These are phyloP conservation scores for Thelonectria rubi DNA, from an alignment of 2,329 filamentous ascomycete species.

Conservation along the genomic window DNA sequence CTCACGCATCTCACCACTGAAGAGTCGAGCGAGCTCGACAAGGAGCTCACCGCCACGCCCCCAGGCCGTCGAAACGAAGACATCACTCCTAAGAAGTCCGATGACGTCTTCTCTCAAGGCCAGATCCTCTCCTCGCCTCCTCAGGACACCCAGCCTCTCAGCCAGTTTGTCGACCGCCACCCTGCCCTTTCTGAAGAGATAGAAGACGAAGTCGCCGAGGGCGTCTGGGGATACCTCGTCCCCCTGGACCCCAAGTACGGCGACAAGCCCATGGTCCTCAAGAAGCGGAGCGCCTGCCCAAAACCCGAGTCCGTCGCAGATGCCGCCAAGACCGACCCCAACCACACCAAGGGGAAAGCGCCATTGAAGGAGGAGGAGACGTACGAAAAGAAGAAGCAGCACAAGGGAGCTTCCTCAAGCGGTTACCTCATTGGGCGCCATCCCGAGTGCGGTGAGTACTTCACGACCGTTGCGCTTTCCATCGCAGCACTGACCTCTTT, in stretches of 20 bases:
- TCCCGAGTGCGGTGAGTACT: conserved; percentile 83
- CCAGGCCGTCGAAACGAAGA: conserved; percentile 68
- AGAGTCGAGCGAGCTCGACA: conserved; percentile 67
- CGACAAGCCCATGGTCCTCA: conserved; percentile 75
- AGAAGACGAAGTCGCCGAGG: conserved; percentile 82
- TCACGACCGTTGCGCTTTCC: not conserved
- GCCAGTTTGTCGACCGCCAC: conserved; percentile 79
- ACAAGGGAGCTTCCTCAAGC: conserved; percentile 71
- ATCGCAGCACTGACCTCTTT: conserved; percentile 16
- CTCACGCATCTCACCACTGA: conserved; percentile 69
- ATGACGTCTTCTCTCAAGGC: conserved; percentile 57
- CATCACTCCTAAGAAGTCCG: conserved; percentile 59
- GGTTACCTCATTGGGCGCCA: conserved; percentile 94
- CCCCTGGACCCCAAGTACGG: conserved; percentile 77
- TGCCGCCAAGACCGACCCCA: conserved; percentile 49
- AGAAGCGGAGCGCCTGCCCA: conserved; percentile 76
- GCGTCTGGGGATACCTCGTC: conserved; percentile 95
- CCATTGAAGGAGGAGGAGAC: conserved; percentile 64
- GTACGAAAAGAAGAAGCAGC: conserved; percentile 68
- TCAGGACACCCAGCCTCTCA: conserved; percentile 67
- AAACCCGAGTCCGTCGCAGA: conserved; percentile 58
- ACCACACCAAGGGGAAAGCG: conserved; percentile 55
- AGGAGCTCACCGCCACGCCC: conserved; percentile 77
- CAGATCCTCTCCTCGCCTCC: conserved; percentile 68
- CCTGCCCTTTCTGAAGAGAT: conserved; percentile 80